Conservation (phyloP, 2,329 filamentous ascomycete species). For the Leptographium galeiforme region DNA sequence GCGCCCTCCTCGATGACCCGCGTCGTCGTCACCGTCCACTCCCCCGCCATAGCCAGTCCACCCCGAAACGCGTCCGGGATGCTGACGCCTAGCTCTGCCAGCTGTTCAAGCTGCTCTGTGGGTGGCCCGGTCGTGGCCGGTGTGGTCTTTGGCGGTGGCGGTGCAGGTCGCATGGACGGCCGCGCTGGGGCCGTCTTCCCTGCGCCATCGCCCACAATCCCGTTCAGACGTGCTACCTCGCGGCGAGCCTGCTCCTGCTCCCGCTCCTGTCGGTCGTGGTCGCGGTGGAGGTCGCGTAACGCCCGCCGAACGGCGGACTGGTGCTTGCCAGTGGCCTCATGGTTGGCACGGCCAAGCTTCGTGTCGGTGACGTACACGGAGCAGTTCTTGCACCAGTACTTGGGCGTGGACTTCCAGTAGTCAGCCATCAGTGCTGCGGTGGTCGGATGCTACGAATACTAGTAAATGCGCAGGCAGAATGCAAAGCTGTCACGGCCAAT, state of each 20-base stretch:
- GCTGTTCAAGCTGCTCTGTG: slow-evolving; percentile 73
- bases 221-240: slow-evolving; percentile 77
- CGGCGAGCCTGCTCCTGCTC: slow-evolving; percentile 72
- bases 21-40: slow-evolving; percentile 67
- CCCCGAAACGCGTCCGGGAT: slow-evolving; percentile 66
- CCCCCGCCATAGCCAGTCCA: slow-evolving; percentile 77
- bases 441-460: not conserved
- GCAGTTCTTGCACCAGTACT: slow-evolving; percentile 98
- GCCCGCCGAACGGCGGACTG: slow-evolving; percentile 80
- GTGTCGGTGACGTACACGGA: slow-evolving; percentile 83
- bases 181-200: not conserved
- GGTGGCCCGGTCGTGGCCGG: slow-evolving; percentile 19
- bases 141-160: not conserved
- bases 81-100: slow-evolving; percentile 75
- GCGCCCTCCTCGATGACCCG: slow-evolving; percentile 36
- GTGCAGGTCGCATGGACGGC: not conserved
- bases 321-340: slow-evolving; percentile 76
- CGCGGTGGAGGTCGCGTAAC: slow-evolving; percentile 75
- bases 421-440: slow-evolving; percentile 60
- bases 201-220: slow-evolving; percentile 41
- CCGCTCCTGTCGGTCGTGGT: slow-evolving; percentile 65
- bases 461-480: no score
- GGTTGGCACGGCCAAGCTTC: slow-evolving; percentile 74
- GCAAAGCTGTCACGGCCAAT: no score
- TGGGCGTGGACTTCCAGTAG: slow-evolving; percentile 97